Percentiles rank a stretch among this genome's conserved stretches.
Evolutionary conservation across 768 basidiomycete species (phyloP).

Genomic region (Boletellus sp.): DNA sequence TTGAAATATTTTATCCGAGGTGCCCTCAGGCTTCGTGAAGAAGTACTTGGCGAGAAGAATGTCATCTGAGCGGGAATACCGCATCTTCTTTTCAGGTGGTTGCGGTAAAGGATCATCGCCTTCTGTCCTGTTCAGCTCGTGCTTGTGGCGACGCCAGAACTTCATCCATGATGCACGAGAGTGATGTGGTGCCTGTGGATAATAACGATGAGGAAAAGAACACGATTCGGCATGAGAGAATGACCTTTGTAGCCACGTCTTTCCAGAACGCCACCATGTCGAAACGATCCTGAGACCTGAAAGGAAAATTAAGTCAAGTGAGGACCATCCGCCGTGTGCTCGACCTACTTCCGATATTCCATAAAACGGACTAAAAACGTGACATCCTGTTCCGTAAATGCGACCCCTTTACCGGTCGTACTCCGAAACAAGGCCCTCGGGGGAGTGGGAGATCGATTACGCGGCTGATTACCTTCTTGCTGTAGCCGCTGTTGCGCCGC

Average conservation of each 20-base stretch:
- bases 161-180: slow-evolving; percentile 95
- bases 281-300: slow-evolving; percentile 53
- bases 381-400: slow-evolving; percentile 82
- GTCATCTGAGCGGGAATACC: slow-evolving; percentile 78
- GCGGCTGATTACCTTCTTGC: slow-evolving; percentile 35
- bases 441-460: slow-evolving; percentile 75
- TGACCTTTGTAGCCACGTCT: slow-evolving; percentile 66
- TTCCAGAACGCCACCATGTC: slow-evolving; percentile 82
- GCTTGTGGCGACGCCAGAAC: slow-evolving; percentile 85
- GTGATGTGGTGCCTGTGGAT: slow-evolving; percentile 74
- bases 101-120: slow-evolving; percentile 67
- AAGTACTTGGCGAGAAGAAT: slow-evolving; percentile 76
- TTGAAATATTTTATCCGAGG: slow-evolving; percentile 82
- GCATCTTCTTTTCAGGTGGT: slow-evolving; percentile 84
- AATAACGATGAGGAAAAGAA: slow-evolving; percentile 1
- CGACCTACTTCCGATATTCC: slow-evolving; percentile 66
- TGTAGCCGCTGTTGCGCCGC: slow-evolving; percentile 41
- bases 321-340: not conserved
- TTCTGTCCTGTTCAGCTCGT: slow-evolving; percentile 68
- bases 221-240: slow-evolving; percentile 6
- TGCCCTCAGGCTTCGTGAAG: slow-evolving; percentile 68
- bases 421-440: slow-evolving; percentile 76
- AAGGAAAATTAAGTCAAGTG: slow-evolving; percentile 1
- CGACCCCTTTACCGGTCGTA: slow-evolving; percentile 87
- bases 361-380: slow-evolving; percentile 72